Evolutionary conservation across 2,329 filamentous ascomycete genomes (phyloP), one percentile per base, ranked within the genome.

Genomic region (Exophiala bonariae): DNA sequence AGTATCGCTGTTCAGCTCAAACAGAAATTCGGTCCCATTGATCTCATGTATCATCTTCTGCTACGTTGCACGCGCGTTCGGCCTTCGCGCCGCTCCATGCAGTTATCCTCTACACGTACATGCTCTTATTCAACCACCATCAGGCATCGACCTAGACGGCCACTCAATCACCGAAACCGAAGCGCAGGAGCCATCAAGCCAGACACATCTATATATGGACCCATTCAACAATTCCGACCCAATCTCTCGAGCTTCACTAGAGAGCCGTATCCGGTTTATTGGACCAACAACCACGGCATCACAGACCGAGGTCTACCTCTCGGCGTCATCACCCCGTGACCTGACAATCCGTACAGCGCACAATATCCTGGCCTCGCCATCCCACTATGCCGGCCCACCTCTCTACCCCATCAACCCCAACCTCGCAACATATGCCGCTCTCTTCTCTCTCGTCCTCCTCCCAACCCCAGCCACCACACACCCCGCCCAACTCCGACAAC

Each of bases 1-100:
- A 8, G 76, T 95, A 52, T 89, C 87, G 3, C 73, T 97, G 34
- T 83, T 81, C 28, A 83, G 87, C 40, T 70, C 79, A 5, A 77
- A 79, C 0, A 89, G 95, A 60, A 83, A 87, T 20, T 92, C 90
- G 1, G 76, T 96, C 7, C 93, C 92, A 2, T 77, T 96, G 41
- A 86, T 96, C 52, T 93, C 89, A 2, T 86, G 86, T 45, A 86
- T 85, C 50, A 95, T 97, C 53, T 99, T 86, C 68, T 93, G 87
- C 61, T 84, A 83, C 47, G 66, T 97, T 13, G 91, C 89, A 1
- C 77, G 80, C 44, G 79, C 86, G 30, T 64, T 96, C 10, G 87
- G 86, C 2, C 67, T 99, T 37, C 78, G 85, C 57, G 89, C 91
- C 0, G 81, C 82, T 26, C 89, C 87, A 44, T 92, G 87, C 58